These are phyloP conservation scores for Heliocybe sulcata DNA, from an alignment of 1,284 basidiomycete species.

Conservation along the genomic window DNA sequence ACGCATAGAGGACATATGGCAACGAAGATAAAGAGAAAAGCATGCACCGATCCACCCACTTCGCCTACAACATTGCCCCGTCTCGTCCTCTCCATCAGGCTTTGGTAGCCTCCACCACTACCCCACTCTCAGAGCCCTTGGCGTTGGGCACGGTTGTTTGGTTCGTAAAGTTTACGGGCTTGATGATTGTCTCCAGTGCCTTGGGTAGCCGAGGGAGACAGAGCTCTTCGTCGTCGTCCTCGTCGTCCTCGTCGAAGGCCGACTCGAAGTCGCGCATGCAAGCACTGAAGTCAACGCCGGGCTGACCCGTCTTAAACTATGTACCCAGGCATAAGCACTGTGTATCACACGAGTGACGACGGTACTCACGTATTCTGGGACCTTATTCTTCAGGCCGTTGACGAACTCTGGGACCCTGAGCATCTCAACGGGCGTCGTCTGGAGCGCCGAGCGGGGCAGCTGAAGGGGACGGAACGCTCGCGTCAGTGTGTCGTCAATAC, in stretches of 20 bases:
- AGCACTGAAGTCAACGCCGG: not conserved
- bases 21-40: too few relatives aligned
- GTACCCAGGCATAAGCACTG: not conserved
- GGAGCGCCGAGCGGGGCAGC: too few relatives aligned
- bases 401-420: too few relatives aligned
- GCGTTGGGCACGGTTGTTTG: not conserved
- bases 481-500: too few relatives aligned
- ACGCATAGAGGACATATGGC: too few relatives aligned
- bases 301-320: not conserved
- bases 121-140: too few relatives aligned
- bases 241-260: too few relatives aligned
- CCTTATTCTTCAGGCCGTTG: not conserved
- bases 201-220: not conserved
- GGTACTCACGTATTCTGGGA: not conserved
- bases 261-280: not conserved
- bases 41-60: not conserved
- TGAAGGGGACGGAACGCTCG: too few relatives aligned
- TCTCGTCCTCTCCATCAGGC: not conserved
- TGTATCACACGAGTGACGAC: not conserved
- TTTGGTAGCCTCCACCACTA: not conserved
- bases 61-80: not conserved
- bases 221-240: not conserved
- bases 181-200: not conserved
- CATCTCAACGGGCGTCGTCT: too few relatives aligned
- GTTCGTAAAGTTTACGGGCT: not conserved